A percentile compares a stretch with the other conserved stretches of the same genome.
Evolutionary conservation across 2,329 filamentous ascomycete genomes (phyloP).

Genomic region (Dryadomyces quercivorus): DNA sequence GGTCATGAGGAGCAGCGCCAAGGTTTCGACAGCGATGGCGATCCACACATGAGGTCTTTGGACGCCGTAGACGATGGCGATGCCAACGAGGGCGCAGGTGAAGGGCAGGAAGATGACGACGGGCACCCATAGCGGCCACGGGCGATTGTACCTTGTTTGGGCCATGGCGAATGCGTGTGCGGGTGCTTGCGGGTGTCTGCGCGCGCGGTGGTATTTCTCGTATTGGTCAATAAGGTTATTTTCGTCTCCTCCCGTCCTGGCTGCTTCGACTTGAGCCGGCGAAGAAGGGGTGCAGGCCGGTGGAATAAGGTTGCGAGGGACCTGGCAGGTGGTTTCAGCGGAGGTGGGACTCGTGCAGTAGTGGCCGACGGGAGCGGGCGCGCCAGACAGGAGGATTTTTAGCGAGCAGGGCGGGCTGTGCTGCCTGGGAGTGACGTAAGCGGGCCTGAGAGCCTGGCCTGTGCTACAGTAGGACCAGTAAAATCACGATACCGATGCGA

Average conservation of each 20-base stretch:
- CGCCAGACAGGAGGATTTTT: too few relatives aligned
- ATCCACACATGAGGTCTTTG: neutral
- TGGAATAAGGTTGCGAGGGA: too few relatives aligned
- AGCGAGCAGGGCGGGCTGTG: too few relatives aligned
- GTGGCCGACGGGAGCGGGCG: too few relatives aligned
- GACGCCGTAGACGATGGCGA: neutral
- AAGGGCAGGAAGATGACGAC: neutral
- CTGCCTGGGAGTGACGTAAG: too few relatives aligned
- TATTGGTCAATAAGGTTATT: neutral
- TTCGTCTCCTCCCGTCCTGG: neutral
- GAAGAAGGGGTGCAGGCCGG: too few relatives aligned
- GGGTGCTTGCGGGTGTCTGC: too few relatives aligned
- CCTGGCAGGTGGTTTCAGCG: neutral
- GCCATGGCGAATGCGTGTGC: neutral
- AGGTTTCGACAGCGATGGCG: neutral
- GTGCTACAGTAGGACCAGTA: too few relatives aligned
- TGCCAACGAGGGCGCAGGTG: neutral
- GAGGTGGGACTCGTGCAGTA: neutral
- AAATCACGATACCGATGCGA: too few relatives aligned
- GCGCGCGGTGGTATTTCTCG: neutral
- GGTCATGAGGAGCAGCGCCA: neutral
- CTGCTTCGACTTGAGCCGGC: neutral
- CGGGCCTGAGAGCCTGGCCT: too few relatives aligned
- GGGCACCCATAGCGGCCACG: neutral
- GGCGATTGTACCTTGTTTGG: neutral